Percentiles rank a stretch among this genome's conserved stretches.
Evolutionary conservation across 768 basidiomycete species (phyloP).

Genomic region (Calocybe gangraenosa): DNA sequence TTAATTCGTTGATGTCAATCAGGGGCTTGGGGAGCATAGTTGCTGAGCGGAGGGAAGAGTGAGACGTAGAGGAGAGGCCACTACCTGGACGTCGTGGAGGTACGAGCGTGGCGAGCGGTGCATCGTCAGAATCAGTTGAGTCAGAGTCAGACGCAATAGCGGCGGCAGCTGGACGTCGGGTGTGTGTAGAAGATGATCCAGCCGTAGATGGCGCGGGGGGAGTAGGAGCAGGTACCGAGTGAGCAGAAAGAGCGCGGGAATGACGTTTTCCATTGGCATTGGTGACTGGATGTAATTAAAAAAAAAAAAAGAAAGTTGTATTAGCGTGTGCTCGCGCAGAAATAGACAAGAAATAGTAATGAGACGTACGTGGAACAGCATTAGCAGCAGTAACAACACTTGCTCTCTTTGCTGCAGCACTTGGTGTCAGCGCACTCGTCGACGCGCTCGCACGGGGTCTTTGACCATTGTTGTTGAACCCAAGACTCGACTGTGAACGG

Average conservation of each 20-base stretch:
- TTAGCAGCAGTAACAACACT: constrained; percentile 33
- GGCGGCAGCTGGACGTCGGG: not conserved
- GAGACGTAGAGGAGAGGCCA: constrained; percentile 40
- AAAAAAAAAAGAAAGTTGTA: not conserved
- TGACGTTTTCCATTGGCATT: constrained; percentile 17
- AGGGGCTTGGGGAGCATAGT: constrained; percentile 34
- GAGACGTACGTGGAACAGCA: constrained; percentile 27
- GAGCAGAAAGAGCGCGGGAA: constrained; percentile 23
- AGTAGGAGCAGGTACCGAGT: constrained; percentile 18
- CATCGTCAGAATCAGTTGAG: constrained; percentile 36
- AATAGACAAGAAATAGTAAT: not conserved
- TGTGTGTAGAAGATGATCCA: not conserved
- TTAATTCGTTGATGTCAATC: constrained; percentile 47
- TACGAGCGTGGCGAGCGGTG: constrained; percentile 61
- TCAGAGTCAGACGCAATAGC: constrained; percentile 26
- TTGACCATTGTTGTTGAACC: constrained; percentile 19
- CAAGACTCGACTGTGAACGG: constrained; percentile 32
- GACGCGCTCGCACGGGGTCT: constrained; percentile 53
- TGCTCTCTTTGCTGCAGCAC: constrained; percentile 47
- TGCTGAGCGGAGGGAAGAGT: constrained; percentile 2
- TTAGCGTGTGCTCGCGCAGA: not conserved
- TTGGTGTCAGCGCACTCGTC: constrained; percentile 52
- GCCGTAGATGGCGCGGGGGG: not conserved
- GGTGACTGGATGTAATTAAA: not conserved
- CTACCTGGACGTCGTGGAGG: constrained; percentile 66